Evolutionary conservation across 352 stramenopile species (phyloP).

Genomic region (Saprolegnia parasitica): DNA sequence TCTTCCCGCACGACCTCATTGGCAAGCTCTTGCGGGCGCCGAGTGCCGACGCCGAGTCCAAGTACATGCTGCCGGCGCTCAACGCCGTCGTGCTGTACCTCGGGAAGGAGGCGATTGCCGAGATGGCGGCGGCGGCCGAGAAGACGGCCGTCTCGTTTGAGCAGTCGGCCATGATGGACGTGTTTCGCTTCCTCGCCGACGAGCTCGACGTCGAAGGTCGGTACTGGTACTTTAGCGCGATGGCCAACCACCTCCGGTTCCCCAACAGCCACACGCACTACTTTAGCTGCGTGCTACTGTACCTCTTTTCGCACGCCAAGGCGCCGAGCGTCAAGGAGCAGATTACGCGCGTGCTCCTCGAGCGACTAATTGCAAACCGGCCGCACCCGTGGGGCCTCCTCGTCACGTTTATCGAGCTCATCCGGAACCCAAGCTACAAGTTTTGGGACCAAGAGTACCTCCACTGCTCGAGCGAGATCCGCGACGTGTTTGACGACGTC

Average conservation of each 20-base stretch:
- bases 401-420: slow-evolving; percentile 99
- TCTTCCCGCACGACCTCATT: slow-evolving; percentile 79
- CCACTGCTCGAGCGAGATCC: slow-evolving; percentile 97
- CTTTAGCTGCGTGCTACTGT: slow-evolving; percentile 98
- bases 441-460: slow-evolving; percentile 99
- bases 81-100: slow-evolving; percentile 86
- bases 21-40: slow-evolving; percentile 62
- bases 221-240: slow-evolving; percentile 98
- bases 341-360: slow-evolving; percentile 97
- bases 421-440: slow-evolving; percentile 99
- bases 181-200: slow-evolving; percentile 96
- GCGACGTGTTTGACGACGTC: slow-evolving; percentile 98
- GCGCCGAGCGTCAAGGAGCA: slow-evolving; percentile 97
- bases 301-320: slow-evolving; percentile 96
- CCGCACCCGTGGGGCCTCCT: slow-evolving; percentile 98
- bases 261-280: slow-evolving; percentile 99
- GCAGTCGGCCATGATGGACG: slow-evolving; percentile 84
- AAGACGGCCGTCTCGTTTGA: slow-evolving; percentile 65
- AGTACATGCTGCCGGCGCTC: slow-evolving; percentile 92
- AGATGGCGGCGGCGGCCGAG: slow-evolving; percentile 50
- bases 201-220: slow-evolving; percentile 92
- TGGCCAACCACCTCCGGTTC: slow-evolving; percentile 98
- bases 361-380: slow-evolving; percentile 98
- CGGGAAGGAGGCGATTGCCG: slow-evolving; percentile 76
- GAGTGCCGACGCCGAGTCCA: slow-evolving; percentile 55